Evolutionary conservation across 176 grass and related monocot species (phyloP).

Genomic region (Phragmites australis): DNA sequence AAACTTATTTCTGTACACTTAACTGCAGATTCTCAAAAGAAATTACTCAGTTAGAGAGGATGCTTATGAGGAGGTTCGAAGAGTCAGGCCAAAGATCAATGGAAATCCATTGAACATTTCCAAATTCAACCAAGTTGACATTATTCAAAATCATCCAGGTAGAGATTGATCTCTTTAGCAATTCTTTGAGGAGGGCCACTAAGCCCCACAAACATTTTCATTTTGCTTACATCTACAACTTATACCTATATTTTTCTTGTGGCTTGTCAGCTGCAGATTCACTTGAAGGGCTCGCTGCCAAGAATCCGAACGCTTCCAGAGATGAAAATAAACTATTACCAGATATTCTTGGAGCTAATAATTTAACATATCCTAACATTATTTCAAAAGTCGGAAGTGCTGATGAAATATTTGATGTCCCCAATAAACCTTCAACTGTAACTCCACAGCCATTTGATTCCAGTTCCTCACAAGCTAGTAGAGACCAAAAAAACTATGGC

Average conservation of each 20-base stretch:
- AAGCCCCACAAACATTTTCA: not conserved
- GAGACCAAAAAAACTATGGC: constrained; percentile 11
- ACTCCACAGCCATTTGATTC: constrained; percentile 18
- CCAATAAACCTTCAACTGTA: constrained; percentile 18
- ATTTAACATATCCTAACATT: constrained; percentile 39
- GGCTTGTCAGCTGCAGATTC: constrained; percentile 27
- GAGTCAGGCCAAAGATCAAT: constrained; percentile 56
- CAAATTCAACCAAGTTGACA: constrained; percentile 61
- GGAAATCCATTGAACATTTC: constrained; percentile 46
- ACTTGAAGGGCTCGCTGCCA: not conserved
- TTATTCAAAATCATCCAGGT: constrained; percentile 48
- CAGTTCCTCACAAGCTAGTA: constrained; percentile 10
- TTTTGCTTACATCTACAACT: not conserved
- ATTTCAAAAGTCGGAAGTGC: constrained; percentile 39
- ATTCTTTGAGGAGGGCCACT: not conserved
- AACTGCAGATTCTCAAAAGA: constrained; percentile 55
- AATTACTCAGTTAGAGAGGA: constrained; percentile 44
- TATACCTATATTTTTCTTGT: constrained; percentile 15
- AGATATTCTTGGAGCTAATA: constrained; percentile 16
- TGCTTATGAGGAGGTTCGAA: constrained; percentile 42
- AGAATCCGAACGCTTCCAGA: constrained; percentile 21
- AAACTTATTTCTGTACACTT: constrained; percentile 18
- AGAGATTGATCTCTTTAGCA: not conserved
- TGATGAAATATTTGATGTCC: constrained; percentile 14
- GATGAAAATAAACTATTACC: constrained; percentile 20